Conservation (phyloP, 495 filamentous ascomycete genomes). For the Aspergillus diversus region DNA sequence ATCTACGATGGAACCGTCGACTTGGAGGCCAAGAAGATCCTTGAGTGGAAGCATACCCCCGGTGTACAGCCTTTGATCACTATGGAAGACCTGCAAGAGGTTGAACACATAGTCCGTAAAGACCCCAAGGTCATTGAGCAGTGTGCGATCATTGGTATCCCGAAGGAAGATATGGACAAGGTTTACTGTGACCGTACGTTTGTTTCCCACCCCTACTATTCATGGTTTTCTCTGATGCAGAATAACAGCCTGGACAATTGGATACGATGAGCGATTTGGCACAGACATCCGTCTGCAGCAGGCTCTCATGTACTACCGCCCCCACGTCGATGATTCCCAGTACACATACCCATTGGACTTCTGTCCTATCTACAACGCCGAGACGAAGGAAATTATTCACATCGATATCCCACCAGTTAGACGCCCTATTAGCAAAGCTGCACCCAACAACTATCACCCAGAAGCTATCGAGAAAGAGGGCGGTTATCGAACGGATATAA, state of each 20-base stretch:
- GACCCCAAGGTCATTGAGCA: slow-evolving; percentile 93
- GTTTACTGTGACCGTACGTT: slow-evolving; percentile 85
- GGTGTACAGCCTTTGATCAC: slow-evolving; percentile 92
- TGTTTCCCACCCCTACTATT: not conserved
- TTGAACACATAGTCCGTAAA: slow-evolving; percentile 78
- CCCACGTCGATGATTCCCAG: slow-evolving; percentile 82
- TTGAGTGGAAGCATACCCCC: slow-evolving; percentile 75
- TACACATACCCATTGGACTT: slow-evolving; percentile 94
- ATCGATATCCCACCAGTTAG: slow-evolving; percentile 87
- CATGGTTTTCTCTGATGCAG: slow-evolving; percentile 10
- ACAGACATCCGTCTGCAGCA: slow-evolving; percentile 82
- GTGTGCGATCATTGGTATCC: slow-evolving; percentile 85
- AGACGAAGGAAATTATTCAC: slow-evolving; percentile 80
- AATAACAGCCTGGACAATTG: slow-evolving; percentile 87
- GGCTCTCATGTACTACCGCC: slow-evolving; percentile 94
- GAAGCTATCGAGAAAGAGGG: slow-evolving; percentile 72
- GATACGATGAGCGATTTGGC: slow-evolving; percentile 90
- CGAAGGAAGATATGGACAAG: slow-evolving; percentile 84
- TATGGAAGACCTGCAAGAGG: slow-evolving; percentile 89
- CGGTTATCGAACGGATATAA: slow-evolving; percentile 78
- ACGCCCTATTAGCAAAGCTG: slow-evolving; percentile 72
- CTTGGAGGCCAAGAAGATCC: slow-evolving; percentile 68
- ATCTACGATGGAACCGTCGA: slow-evolving; percentile 88
- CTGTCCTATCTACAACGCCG: slow-evolving; percentile 88
- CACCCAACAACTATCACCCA: slow-evolving; percentile 80